Percentiles rank a stretch among this genome's conserved stretches.
phyloP scores from a whole-genome alignment of 2,329 filamentous ascomycete genomes.

The Colletotrichum somersetense region DNA sequence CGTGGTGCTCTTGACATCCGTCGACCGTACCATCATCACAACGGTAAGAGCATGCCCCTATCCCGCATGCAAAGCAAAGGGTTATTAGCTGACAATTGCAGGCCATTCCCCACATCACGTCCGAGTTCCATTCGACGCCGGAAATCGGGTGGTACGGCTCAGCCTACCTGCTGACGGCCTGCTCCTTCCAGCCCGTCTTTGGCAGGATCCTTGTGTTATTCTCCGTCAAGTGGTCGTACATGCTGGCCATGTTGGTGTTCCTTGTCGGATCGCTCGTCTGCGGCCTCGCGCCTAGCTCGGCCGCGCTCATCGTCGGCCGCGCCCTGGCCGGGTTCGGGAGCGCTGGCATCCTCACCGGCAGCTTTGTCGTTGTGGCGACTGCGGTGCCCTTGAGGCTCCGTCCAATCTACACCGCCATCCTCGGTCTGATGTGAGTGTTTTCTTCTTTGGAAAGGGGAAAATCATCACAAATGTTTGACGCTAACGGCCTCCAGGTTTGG shows the following conservation, averaged over 20 bases:
- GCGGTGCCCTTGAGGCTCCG: constrained; percentile 48
- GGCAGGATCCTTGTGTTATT: constrained; percentile 54
- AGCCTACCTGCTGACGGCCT: constrained; percentile 53
- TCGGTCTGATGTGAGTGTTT: constrained; percentile 49
- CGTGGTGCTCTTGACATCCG: constrained; percentile 31
- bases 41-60: constrained; percentile 5
- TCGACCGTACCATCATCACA: constrained; percentile 31
- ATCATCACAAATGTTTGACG: not conserved
- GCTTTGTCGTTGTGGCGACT: constrained; percentile 51
- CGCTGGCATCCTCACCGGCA: constrained; percentile 50
- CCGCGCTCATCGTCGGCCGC: constrained; percentile 31
- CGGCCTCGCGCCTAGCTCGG: constrained; percentile 31
- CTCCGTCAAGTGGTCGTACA: constrained; percentile 49
- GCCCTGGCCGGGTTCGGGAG: constrained; percentile 39
- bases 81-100: not conserved
- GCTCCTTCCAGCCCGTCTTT: constrained; percentile 43
- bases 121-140: constrained; percentile 52
- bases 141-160: constrained; percentile 64
- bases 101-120: constrained; percentile 59
- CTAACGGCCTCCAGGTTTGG: constrained; percentile 47
- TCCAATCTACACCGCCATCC: constrained; percentile 50
- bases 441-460: not conserved
- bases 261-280: constrained; percentile 31
- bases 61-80: not conserved
- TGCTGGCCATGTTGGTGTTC: constrained; percentile 38